Conservation (phyloP, 495 filamentous ascomycete genomes). For the Aspergillus asperescens region DNA sequence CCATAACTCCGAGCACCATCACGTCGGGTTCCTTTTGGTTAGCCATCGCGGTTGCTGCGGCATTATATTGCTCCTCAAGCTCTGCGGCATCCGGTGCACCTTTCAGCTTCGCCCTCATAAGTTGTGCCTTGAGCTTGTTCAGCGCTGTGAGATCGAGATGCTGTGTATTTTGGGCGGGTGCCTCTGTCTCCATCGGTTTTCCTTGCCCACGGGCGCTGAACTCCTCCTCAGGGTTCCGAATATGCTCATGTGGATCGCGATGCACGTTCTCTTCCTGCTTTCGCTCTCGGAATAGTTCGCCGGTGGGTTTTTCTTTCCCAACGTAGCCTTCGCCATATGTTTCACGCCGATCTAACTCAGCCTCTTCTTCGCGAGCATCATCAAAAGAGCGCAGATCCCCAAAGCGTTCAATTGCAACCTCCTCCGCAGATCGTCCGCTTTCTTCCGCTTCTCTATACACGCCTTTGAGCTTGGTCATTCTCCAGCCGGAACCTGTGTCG, state of each 20-base stretch:
- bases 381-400: constrained; percentile 83
- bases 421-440: constrained; percentile 63
- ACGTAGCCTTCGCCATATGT: constrained; percentile 84
- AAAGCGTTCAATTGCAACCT: constrained; percentile 74
- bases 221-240: constrained; percentile 36
- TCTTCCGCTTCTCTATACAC: constrained; percentile 79
- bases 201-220: constrained; percentile 40
- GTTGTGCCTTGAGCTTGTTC: constrained; percentile 84
- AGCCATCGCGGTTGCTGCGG: constrained; percentile 54
- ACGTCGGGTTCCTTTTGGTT: constrained; percentile 59
- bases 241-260: constrained; percentile 28
- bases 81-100: constrained; percentile 64
- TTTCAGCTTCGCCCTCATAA: constrained; percentile 89
- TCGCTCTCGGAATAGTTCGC: constrained; percentile 78
- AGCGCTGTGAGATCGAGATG: constrained; percentile 68
- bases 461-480: constrained; percentile 88
- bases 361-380: constrained; percentile 89
- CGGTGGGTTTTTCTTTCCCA: constrained; percentile 81
- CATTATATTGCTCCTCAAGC: constrained; percentile 82
- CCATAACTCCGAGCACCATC: constrained; percentile 78
- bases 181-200: constrained; percentile 37
- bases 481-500: constrained; percentile 84
- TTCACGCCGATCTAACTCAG: constrained; percentile 79
- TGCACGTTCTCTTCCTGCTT: constrained; percentile 48
- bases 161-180: constrained; percentile 37